These are phyloP conservation scores for Neoarthrinium moseri DNA, from an alignment of 2,329 filamentous ascomycete species.

Conservation along the genomic window DNA sequence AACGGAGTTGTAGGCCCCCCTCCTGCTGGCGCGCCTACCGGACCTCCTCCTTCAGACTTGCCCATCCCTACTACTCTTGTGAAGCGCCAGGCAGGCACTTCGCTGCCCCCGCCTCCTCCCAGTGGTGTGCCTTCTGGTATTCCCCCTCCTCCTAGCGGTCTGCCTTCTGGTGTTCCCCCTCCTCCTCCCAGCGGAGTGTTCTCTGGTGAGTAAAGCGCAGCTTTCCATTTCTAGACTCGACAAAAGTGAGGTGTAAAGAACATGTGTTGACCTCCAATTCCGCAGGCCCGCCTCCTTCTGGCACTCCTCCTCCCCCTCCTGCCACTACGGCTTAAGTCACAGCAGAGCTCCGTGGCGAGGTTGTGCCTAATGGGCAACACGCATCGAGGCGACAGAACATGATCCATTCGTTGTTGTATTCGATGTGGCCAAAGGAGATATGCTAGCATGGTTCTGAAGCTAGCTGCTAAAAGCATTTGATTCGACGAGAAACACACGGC, in stretches of 20 bases:
- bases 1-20: background rate
- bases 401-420: too few relatives aligned
- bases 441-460: too few relatives aligned
- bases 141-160: background rate
- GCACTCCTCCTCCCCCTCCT: background rate
- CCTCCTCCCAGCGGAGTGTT: background rate
- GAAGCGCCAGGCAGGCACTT: background rate
- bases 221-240: background rate
- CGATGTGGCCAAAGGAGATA: too few relatives aligned
- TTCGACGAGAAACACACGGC: too few relatives aligned
- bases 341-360: too few relatives aligned
- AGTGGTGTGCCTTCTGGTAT: background rate
- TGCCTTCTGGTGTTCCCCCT: background rate
- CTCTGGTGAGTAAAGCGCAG: background rate
- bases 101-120: background rate
- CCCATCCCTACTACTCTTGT: background rate
- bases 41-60: background rate
- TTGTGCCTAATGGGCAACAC: too few relatives aligned
- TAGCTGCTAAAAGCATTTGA: too few relatives aligned
- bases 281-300: background rate
- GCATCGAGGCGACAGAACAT: too few relatives aligned
- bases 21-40: background rate
- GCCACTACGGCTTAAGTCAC: background rate
- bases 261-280: background rate
- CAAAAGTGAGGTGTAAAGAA: background rate